Evolutionary conservation across 1,284 basidiomycete species (phyloP), one percentile per base, ranked within the genome.

Genomic region (Pisolithus thermaeus): DNA sequence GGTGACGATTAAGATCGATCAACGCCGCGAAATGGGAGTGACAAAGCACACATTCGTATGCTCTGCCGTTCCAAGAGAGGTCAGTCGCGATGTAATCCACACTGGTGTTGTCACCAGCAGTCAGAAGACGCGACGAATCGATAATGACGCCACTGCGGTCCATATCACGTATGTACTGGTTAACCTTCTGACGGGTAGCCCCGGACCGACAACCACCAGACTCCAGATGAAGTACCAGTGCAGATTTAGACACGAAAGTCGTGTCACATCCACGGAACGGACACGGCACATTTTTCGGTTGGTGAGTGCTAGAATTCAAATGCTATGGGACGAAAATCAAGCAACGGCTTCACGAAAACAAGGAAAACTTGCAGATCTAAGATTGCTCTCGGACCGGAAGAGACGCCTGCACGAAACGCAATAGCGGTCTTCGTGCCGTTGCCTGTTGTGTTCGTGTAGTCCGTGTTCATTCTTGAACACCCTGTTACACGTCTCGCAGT

Each of bases 31-130:
- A 77, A 2, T 44, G 52, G 9, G 43, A 52, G 57, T 79, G 72
- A 58, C 81, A 83, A 14, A 83, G 65, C 55, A 76, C 76, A 60
- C 81, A 83, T 59, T 81, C 77, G 58, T 72, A 83, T 16, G 58
- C 68, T 4, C 20, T 6, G 0, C 72, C 71, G 52, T 81, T 82
- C 73, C 72, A 82, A 0, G 79, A 65, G 2, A 59, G 61, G 9
- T 52, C 51, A 12, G 72, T 75, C 23, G 78, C 80, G 28, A 59
- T 55, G 55, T 70, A 74, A 2, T 35, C 2, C 7, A n/a, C 3
- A 2, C 41, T 25, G 42, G 11, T 20, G 12, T 32, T 7, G 9
- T 35, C 52, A 18, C 55, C 61, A 8, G 61, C 7, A 12, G 68
- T 69, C 37, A 78, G 54, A 30, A 73, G 63, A 20, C 66, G 67